Conservation (phyloP, 352 stramenopile species). For the Elongisporangium senticosum region DNA sequence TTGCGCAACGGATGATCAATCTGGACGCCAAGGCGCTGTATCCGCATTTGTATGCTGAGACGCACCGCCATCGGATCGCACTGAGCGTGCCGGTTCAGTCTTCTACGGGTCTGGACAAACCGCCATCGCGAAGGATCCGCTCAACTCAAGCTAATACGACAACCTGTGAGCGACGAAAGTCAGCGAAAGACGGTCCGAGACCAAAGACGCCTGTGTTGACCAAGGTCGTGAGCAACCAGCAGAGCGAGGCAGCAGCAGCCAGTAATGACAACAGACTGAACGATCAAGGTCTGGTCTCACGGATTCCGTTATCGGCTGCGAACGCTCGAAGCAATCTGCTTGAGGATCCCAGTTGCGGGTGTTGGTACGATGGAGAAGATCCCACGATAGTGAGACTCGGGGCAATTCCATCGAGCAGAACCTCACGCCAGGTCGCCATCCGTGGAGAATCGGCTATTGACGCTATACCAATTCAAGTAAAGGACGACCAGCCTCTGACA, state of each 20-base stretch:
- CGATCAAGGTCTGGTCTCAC: background rate
- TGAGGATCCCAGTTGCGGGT: background rate
- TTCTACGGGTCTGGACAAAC: background rate
- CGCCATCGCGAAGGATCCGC: background rate
- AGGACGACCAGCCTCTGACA: background rate
- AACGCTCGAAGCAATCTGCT: background rate
- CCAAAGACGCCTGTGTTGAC: background rate
- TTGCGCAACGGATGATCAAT: background rate
- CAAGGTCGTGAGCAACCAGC: background rate
- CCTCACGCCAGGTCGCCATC: conserved; percentile 30
- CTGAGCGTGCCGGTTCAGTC: background rate
- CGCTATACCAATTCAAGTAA: background rate
- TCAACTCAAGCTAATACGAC: background rate
- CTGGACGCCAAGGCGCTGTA: background rate
- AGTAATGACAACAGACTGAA: background rate
- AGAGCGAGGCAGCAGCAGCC: background rate
- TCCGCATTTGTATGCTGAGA: background rate
- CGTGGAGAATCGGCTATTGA: conserved; percentile 19
- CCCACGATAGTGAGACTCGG: background rate
- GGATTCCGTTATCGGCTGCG: background rate
- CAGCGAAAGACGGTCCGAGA: background rate
- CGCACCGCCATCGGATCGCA: background rate
- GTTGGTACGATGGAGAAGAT: background rate
- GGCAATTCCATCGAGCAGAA: background rate
- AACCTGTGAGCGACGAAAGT: background rate